Conservation (phyloP, 1,139 yeast genomes). For the Sugiyamaella novakii region DNA sequence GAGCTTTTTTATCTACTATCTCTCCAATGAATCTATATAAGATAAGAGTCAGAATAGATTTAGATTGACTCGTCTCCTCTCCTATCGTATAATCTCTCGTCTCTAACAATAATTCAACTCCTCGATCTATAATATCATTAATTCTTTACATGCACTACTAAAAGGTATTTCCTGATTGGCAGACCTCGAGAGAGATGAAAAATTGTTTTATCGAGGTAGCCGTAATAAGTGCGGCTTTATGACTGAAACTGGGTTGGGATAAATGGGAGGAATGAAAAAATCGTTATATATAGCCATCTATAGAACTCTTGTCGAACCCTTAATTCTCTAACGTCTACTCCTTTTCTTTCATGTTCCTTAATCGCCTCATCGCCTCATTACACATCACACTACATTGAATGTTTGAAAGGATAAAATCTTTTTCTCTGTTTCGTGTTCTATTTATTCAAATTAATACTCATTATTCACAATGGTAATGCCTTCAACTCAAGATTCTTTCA, state of each 20-base stretch:
- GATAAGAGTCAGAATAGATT: too few species aligned
- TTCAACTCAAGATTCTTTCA: constrained; percentile 48
- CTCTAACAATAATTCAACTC: too few species aligned
- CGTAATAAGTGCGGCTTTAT: too few species aligned
- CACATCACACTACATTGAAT: neutral
- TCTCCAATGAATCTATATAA: too few species aligned
- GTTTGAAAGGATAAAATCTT: neutral
- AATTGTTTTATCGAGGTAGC: constrained; percentile 8
- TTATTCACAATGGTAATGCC: constrained; percentile 20
- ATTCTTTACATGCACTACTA: constrained; percentile 9
- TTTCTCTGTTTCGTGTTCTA: neutral
- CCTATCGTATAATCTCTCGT: neutral
- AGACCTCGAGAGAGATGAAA: constrained; percentile 13
- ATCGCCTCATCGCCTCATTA: neutral
- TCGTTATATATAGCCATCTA: too few species aligned
- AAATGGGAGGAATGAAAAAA: constrained; percentile 4
- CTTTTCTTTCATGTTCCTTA: neutral
- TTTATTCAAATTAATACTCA: neutral
- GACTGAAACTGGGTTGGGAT: neutral
- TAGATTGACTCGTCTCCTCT: too few species aligned
- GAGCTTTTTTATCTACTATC: too few species aligned
- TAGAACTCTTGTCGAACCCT: neutral
- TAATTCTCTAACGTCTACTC: neutral
- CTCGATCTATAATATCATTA: too few species aligned
- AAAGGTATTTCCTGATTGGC: constrained; percentile 17